Evolutionary conservation across 306 rosid genomes (phyloP).

Genomic region (Dicorynia guianensis): DNA sequence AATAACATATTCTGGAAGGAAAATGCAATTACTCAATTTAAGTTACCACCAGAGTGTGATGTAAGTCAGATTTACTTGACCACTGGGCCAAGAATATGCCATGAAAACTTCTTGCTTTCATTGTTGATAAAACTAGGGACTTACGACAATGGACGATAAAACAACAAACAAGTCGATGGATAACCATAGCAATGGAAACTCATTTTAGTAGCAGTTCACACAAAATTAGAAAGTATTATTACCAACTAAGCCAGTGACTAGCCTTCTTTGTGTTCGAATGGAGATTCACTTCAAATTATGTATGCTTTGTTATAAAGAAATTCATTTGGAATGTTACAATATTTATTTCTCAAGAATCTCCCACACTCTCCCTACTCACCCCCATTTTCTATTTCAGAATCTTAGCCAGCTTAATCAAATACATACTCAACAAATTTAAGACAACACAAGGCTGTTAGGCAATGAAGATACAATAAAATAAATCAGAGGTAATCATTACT

Average conservation of each 20-base stretch:
- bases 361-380: not conserved
- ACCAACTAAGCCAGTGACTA: not conserved
- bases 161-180: not conserved
- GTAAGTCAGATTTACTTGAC: not conserved
- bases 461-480: not conserved
- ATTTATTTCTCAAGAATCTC: no score
- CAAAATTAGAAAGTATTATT: not conserved
- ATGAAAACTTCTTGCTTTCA: not conserved
- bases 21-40: not conserved
- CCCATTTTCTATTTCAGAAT: not conserved
- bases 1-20: constrained; percentile 11
- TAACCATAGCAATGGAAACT: not conserved
- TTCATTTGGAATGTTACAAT: no score
- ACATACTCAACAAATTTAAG: not conserved
- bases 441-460: not conserved
- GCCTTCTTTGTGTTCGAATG: not conserved
- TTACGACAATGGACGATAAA: no score
- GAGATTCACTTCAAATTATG: not conserved
- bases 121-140: no score
- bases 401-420: not conserved
- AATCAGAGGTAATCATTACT: not conserved
- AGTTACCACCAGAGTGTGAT: not conserved
- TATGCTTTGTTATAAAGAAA: no score
- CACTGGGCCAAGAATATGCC: not conserved
- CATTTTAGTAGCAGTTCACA: not conserved